phyloP scores from a whole-genome alignment of 73 alveolate genomes.

The Stentor coeruleus region DNA sequence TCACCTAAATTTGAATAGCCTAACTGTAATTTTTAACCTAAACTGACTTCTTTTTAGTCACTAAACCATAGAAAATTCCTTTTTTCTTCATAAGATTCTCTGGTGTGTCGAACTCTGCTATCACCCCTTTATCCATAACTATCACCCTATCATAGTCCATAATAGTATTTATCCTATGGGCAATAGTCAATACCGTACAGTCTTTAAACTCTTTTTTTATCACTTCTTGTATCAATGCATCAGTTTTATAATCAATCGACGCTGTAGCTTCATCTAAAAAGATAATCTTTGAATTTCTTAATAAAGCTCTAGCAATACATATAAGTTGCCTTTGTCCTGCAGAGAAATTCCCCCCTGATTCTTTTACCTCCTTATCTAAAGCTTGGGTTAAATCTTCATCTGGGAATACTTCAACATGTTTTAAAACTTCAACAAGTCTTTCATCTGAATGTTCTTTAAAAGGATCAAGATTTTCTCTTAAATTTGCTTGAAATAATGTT shows the following conservation, averaged over 20 bases:
- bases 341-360: conserved; percentile 58
- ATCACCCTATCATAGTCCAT: conserved; percentile 77
- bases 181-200: conserved; percentile 85
- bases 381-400: conserved; percentile 46
- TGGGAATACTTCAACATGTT: conserved; percentile 67
- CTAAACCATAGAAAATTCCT: conserved; percentile 16
- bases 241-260: conserved; percentile 89
- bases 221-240: conserved; percentile 68
- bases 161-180: conserved; percentile 92
- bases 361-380: conserved; percentile 53
- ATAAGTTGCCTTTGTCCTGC: conserved; percentile 72
- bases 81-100: conserved; percentile 24
- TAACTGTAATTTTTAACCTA: too few species aligned
- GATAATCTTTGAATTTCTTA: conserved; percentile 64
- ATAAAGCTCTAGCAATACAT: conserved; percentile 69
- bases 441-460: conserved; percentile 33
- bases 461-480: conserved; percentile 60
- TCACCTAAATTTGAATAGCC: too few species aligned
- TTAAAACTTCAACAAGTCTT: conserved; percentile 42
- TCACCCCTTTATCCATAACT: conserved; percentile 81
- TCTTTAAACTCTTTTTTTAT: conserved; percentile 69
- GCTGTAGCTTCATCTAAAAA: conserved; percentile 98
- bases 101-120: conserved; percentile 84
- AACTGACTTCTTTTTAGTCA: neutral
- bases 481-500: conserved; percentile 43